These are phyloP conservation scores for Solanum pennellii DNA, from an alignment of 257 asterid species.

Conservation along the genomic window DNA sequence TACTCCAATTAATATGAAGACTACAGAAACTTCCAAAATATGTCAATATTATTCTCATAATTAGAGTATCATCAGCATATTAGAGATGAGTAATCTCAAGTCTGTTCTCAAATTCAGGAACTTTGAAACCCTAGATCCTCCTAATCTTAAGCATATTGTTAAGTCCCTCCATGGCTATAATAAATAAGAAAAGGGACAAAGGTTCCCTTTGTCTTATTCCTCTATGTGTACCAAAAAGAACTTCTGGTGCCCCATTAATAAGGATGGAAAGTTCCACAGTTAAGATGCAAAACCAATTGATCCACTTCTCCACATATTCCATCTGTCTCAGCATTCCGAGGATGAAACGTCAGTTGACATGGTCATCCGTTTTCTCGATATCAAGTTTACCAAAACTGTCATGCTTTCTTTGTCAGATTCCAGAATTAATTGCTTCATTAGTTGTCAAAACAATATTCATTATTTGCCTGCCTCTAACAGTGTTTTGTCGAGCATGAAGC, in stretches of 20 bases:
- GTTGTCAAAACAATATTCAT: background rate
- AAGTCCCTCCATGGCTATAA: background rate
- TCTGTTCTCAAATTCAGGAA: background rate
- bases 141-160: background rate
- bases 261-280: background rate
- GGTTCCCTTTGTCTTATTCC: background rate
- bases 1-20: background rate
- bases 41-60: background rate
- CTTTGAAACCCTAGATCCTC: background rate
- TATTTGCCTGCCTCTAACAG: background rate
- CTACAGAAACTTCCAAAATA: background rate
- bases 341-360: background rate
- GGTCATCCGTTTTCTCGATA: background rate
- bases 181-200: background rate
- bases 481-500: background rate
- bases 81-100: background rate
- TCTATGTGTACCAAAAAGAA: background rate
- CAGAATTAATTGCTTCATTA: background rate
- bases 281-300: background rate
- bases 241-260: background rate
- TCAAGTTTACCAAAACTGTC: background rate
- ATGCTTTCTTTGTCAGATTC: background rate
- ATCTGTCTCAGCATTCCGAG: background rate
- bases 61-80: background rate
- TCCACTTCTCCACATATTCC: background rate